Evolutionary conservation across 805 yeast species (phyloP).

Genomic region (Yamadazyma sp.): DNA sequence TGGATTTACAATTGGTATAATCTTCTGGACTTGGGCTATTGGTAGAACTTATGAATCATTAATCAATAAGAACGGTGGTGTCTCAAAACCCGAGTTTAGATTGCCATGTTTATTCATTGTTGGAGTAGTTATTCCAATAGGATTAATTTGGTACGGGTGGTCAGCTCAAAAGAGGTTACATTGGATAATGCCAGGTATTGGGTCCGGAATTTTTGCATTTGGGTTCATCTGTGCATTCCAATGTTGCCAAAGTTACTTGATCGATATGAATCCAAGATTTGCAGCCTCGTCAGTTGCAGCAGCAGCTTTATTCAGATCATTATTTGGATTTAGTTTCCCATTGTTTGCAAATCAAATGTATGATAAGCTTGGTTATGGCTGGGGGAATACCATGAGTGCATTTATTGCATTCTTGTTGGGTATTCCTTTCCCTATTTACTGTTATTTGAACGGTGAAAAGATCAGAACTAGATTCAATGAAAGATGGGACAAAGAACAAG

Average conservation of each 20-base stretch:
- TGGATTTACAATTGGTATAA: slow-evolving; percentile 51
- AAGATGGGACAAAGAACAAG: slow-evolving; percentile 45
- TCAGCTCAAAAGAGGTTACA: slow-evolving; percentile 52
- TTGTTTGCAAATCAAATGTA: slow-evolving; percentile 61
- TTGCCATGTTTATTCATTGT: slow-evolving; percentile 49
- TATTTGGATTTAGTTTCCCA: slow-evolving; percentile 69
- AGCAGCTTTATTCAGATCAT: slow-evolving; percentile 63
- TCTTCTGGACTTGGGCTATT: slow-evolving; percentile 45
- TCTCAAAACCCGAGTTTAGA: slow-evolving; percentile 59
- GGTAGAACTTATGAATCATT: slow-evolving; percentile 38
- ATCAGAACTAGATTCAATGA: slow-evolving; percentile 58
- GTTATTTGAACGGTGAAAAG: slow-evolving; percentile 53
- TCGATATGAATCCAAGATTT: slow-evolving; percentile 65
- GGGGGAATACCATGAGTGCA: slow-evolving; percentile 68
- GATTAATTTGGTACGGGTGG: slow-evolving; percentile 73
- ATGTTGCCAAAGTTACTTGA: slow-evolving; percentile 62
- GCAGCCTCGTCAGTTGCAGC: slow-evolving; percentile 72
- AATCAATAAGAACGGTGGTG: slow-evolving; percentile 46
- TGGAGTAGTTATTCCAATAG: slow-evolving; percentile 54
- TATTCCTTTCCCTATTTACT: slow-evolving; percentile 64
- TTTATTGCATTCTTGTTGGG: slow-evolving; percentile 56
- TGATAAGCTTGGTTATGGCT: slow-evolving; percentile 55
- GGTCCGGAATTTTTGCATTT: slow-evolving; percentile 57
- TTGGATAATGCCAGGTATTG: slow-evolving; percentile 65
- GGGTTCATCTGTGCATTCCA: slow-evolving; percentile 65